Conservation (phyloP, 2,329 filamentous ascomycete genomes). For the Cytospora piceicola region DNA sequence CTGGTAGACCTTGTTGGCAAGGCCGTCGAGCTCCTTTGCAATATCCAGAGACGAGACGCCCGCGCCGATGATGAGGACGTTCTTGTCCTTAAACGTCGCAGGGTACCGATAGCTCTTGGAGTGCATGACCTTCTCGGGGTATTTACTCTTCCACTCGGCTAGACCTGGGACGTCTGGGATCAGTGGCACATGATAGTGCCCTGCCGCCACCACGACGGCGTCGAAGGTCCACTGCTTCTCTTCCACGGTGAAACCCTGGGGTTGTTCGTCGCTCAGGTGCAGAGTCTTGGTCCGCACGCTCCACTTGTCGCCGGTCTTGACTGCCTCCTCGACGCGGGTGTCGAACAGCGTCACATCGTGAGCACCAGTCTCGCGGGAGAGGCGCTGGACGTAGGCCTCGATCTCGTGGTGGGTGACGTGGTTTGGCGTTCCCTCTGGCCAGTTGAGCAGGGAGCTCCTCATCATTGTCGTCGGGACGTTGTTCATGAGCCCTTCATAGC, state of each 20-base stretch:
- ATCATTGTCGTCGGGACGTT: conserved; percentile 71
- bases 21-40: conserved; percentile 43
- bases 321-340: conserved; percentile 58
- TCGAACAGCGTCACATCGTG: conserved; percentile 55
- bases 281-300: conserved; percentile 53
- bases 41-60: conserved; percentile 50
- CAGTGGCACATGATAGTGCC: conserved; percentile 68
- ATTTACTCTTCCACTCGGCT: conserved; percentile 56
- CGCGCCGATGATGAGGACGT: conserved; percentile 58
- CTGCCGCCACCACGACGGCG: conserved; percentile 67
- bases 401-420: conserved; percentile 61
- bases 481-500: conserved; percentile 65
- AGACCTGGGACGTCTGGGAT: conserved; percentile 65
- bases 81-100: conserved; percentile 56
- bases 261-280: conserved; percentile 29
- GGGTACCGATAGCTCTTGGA: conserved; percentile 75
- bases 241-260: conserved; percentile 34
- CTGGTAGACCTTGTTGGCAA: conserved; percentile 47
- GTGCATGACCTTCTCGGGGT: conserved; percentile 60
- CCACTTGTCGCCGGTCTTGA: conserved; percentile 48
- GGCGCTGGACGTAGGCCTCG: conserved; percentile 64
- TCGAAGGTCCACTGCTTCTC: conserved; percentile 55
- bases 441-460: conserved; percentile 49
- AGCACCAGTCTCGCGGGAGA: conserved; percentile 55
- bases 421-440: conserved; percentile 63